A percentile compares a stretch with the other conserved stretches of the same genome.
Evolutionary conservation across 768 basidiomycete species (phyloP).

Genomic region (Boletales sp.): DNA sequence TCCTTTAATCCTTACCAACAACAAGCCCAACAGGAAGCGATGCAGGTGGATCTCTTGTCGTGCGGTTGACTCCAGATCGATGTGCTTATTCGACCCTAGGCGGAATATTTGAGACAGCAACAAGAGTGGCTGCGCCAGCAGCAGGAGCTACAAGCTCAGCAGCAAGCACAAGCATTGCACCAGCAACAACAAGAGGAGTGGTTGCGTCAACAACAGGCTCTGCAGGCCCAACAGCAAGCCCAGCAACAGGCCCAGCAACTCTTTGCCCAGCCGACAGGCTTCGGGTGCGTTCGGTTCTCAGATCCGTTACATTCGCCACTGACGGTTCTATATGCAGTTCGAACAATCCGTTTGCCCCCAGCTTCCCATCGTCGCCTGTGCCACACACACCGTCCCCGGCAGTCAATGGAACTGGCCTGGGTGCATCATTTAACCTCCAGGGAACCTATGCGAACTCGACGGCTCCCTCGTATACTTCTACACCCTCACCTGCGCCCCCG

Average conservation of each 20-base stretch:
- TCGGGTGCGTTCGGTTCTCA: constrained; percentile 48
- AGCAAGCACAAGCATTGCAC: constrained; percentile 44
- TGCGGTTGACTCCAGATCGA: background rate
- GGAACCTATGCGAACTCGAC: constrained; percentile 59
- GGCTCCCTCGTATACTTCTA: constrained; percentile 28
- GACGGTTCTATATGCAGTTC: constrained; percentile 50
- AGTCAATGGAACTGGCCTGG: constrained; percentile 27
- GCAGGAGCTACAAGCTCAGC: constrained; percentile 41
- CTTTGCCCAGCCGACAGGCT: constrained; percentile 69
- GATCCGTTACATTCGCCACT: constrained; percentile 10
- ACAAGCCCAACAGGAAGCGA: constrained; percentile 86
- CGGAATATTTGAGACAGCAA: constrained; percentile 46
- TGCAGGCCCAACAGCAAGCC: constrained; percentile 42
- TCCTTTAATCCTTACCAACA: constrained; percentile 94
- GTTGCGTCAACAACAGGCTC: constrained; percentile 58
- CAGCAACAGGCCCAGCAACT: constrained; percentile 40
- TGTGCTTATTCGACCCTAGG: constrained; percentile 28
- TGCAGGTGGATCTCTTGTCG: constrained; percentile 42
- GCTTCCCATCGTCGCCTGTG: constrained; percentile 28
- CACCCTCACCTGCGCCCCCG: constrained; percentile 42
- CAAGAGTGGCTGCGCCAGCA: constrained; percentile 76
- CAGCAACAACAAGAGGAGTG: constrained; percentile 54
- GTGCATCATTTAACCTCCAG: constrained; percentile 63
- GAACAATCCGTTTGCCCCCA: constrained; percentile 91
- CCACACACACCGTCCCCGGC: constrained; percentile 33